Percentiles rank a stretch among this genome's conserved stretches.
Evolutionary conservation across 202 grass and related monocot genomes (phyloP).

Genomic region (Alloteropsis angusta): DNA sequence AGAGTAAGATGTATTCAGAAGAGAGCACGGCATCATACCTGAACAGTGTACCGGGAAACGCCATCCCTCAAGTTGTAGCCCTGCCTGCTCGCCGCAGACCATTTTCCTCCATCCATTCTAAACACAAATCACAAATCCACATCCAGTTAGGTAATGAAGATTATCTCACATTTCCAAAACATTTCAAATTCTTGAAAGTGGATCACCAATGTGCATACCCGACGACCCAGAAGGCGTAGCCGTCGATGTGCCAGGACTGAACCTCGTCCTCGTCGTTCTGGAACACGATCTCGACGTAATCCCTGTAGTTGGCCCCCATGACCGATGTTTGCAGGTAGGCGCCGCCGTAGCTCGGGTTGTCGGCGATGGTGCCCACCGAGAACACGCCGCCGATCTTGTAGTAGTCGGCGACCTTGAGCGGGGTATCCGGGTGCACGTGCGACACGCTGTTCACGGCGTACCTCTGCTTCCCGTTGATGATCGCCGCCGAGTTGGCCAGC

Average conservation of each 20-base stretch:
- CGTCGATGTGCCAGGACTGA: constrained; percentile 84
- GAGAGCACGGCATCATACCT: constrained; percentile 33
- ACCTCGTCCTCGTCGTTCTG: constrained; percentile 67
- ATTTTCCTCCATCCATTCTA: constrained; percentile 77
- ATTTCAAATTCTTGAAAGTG: background rate
- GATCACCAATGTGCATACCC: constrained; percentile 32
- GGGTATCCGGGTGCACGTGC: constrained; percentile 51
- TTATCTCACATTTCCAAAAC: background rate
- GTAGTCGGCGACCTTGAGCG: constrained; percentile 83
- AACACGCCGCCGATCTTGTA: constrained; percentile 86
- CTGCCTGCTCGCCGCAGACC: constrained; percentile 65
- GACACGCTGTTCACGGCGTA: constrained; percentile 82
- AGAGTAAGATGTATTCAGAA: background rate
- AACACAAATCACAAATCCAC: background rate
- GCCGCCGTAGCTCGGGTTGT: constrained; percentile 29
- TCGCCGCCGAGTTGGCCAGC: constrained; percentile 71
- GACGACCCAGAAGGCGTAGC: constrained; percentile 82
- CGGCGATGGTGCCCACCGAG: constrained; percentile 50
- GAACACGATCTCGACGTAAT: constrained; percentile 78
- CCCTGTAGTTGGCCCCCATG: constrained; percentile 63
- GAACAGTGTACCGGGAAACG: constrained; percentile 68
- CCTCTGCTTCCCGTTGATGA: constrained; percentile 64
- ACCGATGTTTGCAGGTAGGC: constrained; percentile 56
- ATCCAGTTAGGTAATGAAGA: background rate
- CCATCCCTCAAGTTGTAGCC: constrained; percentile 71